Evolutionary conservation across 2,329 filamentous ascomycete genomes (phyloP), one percentile per base, ranked within the genome.

Genomic region (Lachnellula cervina): DNA sequence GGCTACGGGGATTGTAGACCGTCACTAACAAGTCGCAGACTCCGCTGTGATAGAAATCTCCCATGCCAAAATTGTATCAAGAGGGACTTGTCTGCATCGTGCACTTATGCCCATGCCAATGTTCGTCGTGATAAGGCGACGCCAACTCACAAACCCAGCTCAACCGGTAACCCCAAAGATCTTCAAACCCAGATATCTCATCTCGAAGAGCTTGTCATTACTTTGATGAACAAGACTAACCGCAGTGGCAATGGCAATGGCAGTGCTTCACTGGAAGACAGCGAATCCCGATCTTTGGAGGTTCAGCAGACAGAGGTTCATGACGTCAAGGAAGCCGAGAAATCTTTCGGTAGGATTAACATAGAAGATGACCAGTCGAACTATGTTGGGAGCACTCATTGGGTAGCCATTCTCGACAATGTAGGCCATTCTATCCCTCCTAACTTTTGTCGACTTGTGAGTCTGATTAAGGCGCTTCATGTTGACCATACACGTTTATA

Each of bases 331-430:
- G 51, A 55, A 16, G 61, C 59, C 17, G 43, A 56, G 9, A 61
- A 62, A 23, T 60, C 55, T 16, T 55, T 66, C 55, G 66, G 62
- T 14, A 53, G 57, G 17, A 59, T 66, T 34, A 58, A 54, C 17
- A 58, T 66, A 16, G 56, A 65, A 43, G 58, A 65, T 51, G 69
- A 70, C 51, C 72, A 72, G 14, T 74, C 73, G 34, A 80, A 74
- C 21, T 83, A 81, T 60, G 76, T 83, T 4, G 80, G 80, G 1
- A 78, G 77, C 5, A 80, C 79, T 50, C 80, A 83, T 48, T 82
- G 80, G 59, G 76, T 81, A 72, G 80, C 80, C 2, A 81, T 83
- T 67, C 67, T 83, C 8, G 78, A 82, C 60, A 80, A 82, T 70
- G 80, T 82, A 62, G 42, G 59, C 16, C n/a, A 72, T 76, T 43